Evolutionary conservation across 1,139 yeast genomes (phyloP).

Genomic region (Hyphopichia burtonii): DNA sequence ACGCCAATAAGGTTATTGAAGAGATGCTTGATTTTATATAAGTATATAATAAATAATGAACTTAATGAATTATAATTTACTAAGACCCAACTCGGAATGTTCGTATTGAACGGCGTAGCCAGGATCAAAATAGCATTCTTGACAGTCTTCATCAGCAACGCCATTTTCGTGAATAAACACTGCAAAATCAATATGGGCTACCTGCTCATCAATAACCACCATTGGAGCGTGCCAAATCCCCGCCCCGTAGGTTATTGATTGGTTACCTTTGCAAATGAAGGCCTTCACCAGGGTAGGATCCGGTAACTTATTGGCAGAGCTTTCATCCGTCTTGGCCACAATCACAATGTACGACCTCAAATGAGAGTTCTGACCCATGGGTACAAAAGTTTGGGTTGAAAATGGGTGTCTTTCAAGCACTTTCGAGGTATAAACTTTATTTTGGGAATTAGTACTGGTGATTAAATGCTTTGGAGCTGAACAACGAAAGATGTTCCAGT

Average conservation of each 20-base stretch:
- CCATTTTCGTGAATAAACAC: constrained; percentile 85
- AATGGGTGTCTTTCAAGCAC: constrained; percentile 89
- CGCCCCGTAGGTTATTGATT: constrained; percentile 83
- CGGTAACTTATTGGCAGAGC: constrained; percentile 46
- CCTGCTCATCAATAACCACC: constrained; percentile 64
- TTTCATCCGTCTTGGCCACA: constrained; percentile 60
- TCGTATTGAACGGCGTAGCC: constrained; percentile 44
- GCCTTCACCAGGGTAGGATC: constrained; percentile 61
- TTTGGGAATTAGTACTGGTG: constrained; percentile 14
- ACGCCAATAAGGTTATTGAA: constrained; percentile 33
- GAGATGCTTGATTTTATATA: constrained; percentile 40
- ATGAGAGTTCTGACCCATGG: constrained; percentile 66
- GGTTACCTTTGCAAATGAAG: constrained; percentile 76
- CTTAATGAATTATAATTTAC: neutral
- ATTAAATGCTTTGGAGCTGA: constrained; percentile 69
- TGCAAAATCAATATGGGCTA: constrained; percentile 68
- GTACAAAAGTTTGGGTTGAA: constrained; percentile 87
- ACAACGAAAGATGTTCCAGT: constrained; percentile 84
- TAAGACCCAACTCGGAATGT: neutral
- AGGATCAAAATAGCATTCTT: constrained; percentile 72
- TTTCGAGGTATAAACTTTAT: constrained; percentile 49
- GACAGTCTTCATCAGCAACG: constrained; percentile 75
- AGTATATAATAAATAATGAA: neutral
- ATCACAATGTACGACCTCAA: constrained; percentile 70
- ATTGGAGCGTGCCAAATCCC: constrained; percentile 86